Base-by-base conservation (phyloP, 345 rosid genomes). In the Hypericum androsaemum region DNA sequence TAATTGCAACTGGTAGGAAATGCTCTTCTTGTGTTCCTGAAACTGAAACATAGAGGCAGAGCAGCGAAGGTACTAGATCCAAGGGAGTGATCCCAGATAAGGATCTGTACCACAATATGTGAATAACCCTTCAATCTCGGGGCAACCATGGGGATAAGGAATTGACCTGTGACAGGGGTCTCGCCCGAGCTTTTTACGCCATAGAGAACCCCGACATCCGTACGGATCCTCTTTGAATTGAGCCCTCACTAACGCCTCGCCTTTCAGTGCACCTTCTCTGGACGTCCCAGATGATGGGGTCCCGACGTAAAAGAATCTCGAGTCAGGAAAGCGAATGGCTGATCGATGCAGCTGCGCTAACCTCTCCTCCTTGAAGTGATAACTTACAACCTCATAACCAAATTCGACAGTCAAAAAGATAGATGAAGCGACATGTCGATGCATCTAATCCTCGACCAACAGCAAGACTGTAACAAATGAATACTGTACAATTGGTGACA, bases 381-480 rank as follows among this genome's bases (percentile, higher is more conserved):
- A 90, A 54, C 98, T 90, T 47, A 90, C 95, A 61, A 90, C 92
- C 98, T 87, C 64, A n/a, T n/a, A n/a, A n/a, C n/a, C n/a, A n/a
- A n/a, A 22, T 22, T 22, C 4, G 32, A 22, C 32, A 1, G 32
- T 22, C 32, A 4, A 22, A 22, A 22, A 22, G 32, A 22, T 22
- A 22, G 4, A 22, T 22, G 32, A 4, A 22, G n/a, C n/a, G n/a
- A n/a, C n/a, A n/a, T n/a, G n/a, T n/a, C n/a, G n/a, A n/a, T n/a
- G n/a, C n/a, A n/a, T n/a, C n/a, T n/a, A n/a, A n/a, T n/a, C n/a
- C n/a, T n/a, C n/a, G n/a, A n/a, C n/a, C n/a, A n/a, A n/a, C n/a
- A n/a, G n/a, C n/a, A n/a, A n/a, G n/a, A n/a, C n/a, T n/a, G n/a
- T n/a, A 22, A 22, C 32, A 22, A 4, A 22, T 22, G 32, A 22